Evolutionary conservation across 2,329 filamentous ascomycete species (phyloP), one percentile per base, ranked within the genome.

Genomic region (Calonectria pseudoreteaudii): DNA sequence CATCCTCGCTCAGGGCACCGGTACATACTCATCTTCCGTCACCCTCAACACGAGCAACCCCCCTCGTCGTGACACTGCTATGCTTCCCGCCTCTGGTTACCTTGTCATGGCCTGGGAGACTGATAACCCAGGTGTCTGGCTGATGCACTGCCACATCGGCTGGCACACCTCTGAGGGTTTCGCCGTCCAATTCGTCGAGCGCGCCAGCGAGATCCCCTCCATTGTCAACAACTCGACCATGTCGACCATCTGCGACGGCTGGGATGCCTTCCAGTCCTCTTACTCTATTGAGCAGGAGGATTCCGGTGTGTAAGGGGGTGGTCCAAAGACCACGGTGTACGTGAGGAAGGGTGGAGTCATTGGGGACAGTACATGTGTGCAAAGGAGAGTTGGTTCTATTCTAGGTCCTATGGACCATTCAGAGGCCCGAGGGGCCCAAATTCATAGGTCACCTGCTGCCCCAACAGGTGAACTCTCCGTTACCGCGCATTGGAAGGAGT

Each of bases 31-130:
- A 8, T 49, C 79, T 18, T 73, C 74, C 5, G 70, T 78, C 30
- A 75, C 71, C 3, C 74, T 78, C 18, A 75, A 80, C 26, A 72
- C 66, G 10, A 50, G 68, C 20, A 91, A 90, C 79, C 88, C 90
- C 0, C 85, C 87, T 28, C 87, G 90, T 9, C 86, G 90, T 60
- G 89, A 91, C 77, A 87, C 88, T 7, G 88, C 88, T 10, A 85
- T 88, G 73, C 83, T 91, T 3, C 86, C 85, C 2, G 80, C 79
- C 2, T 77, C 79, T 31, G 88, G 88, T 0, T 87, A 87, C 78
- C 72, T 90, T 16, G 86, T 89, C 23, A 81, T 91, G 52, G 88
- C 87, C 14, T 88, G 90, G 71, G 80, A 87, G 76, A 84, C 86
- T 0, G 83, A 86, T 72, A 91, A 90, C 80, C 87, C 88, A 0